Conservation (phyloP, 768 basidiomycete species). For the Leccinum imitatum region DNA sequence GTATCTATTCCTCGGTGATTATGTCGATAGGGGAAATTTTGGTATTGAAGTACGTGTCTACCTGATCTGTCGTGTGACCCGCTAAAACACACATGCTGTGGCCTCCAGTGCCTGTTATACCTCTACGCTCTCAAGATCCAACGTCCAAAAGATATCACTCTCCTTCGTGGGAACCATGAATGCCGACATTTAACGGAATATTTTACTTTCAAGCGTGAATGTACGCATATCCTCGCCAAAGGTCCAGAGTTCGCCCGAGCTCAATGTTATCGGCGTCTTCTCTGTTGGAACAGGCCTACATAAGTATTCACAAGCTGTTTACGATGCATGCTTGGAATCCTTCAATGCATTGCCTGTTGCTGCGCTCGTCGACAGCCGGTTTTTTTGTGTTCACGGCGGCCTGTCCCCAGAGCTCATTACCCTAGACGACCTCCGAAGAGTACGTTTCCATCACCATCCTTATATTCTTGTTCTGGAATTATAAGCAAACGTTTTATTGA, state of each 20-base stretch:
- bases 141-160: constrained; percentile 77
- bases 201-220: constrained; percentile 98
- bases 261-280: constrained; percentile 10
- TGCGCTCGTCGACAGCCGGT: constrained; percentile 90
- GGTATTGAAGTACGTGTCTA: constrained; percentile 58
- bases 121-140: constrained; percentile 91
- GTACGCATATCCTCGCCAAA: constrained; percentile 43
- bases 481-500: constrained; percentile 7
- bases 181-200: constrained; percentile 96
- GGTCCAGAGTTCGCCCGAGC: constrained; percentile 3
- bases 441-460: constrained; percentile 34
- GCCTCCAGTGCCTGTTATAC: constrained; percentile 77
- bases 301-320: constrained; percentile 49
- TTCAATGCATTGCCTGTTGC: constrained; percentile 90
- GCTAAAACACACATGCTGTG: neutral
- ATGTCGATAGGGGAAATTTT: constrained; percentile 96
- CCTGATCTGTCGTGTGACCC: neutral
- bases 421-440: constrained; percentile 70
- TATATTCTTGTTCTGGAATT: neutral
- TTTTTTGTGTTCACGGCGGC: constrained; percentile 98
- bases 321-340: constrained; percentile 88
- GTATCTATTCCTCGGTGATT: constrained; percentile 95
- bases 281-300: constrained; percentile 26
- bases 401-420: constrained; percentile 83
- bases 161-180: constrained; percentile 96